phyloP scores from a whole-genome alignment of 2,329 filamentous ascomycete species.

The Tolypocladium tundrense region DNA sequence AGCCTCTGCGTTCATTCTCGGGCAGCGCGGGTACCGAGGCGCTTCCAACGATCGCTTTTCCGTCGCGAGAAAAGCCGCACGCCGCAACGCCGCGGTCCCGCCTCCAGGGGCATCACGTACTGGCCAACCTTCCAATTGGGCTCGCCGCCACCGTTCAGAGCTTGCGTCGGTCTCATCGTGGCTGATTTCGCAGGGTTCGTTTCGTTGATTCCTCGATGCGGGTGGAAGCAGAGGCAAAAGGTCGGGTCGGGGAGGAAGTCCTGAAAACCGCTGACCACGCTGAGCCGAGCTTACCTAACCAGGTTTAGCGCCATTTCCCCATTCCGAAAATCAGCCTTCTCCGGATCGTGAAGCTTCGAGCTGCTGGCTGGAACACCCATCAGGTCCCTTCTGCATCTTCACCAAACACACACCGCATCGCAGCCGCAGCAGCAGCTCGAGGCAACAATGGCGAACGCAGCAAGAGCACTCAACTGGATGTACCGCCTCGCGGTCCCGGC shows the following conservation, averaged over 20 bases:
- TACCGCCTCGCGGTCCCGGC: slow-evolving; percentile 65
- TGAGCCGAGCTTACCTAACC: slow-evolving; percentile 24
- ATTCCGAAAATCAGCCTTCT: slow-evolving; percentile 12
- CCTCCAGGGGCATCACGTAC: slow-evolving; percentile 17
- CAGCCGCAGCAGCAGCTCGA: neutral
- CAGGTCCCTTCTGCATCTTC: neutral
- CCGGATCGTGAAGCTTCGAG: neutral
- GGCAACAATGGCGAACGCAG: slow-evolving; percentile 37
- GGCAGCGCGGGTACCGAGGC: neutral
- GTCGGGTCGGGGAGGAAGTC: slow-evolving; percentile 13
- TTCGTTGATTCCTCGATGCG: slow-evolving; percentile 14
- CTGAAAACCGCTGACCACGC: slow-evolving; percentile 14
- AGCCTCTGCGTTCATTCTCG: slow-evolving; percentile 8
- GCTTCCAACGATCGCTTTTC: neutral
- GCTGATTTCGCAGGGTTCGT: slow-evolving; percentile 11
- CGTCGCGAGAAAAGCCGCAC: slow-evolving; percentile 22
- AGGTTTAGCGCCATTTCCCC: slow-evolving; percentile 16
- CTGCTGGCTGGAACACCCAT: neutral
- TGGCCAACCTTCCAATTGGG: slow-evolving; percentile 22
- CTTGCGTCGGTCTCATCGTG: slow-evolving; percentile 32
- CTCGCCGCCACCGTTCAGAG: slow-evolving; percentile 21
- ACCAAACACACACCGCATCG: neutral
- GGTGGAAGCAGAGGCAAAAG: slow-evolving; percentile 11
- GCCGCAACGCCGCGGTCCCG: slow-evolving; percentile 2
- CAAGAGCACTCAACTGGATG: slow-evolving; percentile 48